These are phyloP conservation scores for Protea cynaroides DNA, from an alignment of 164 flowering plant species.

Conservation along the genomic window DNA sequence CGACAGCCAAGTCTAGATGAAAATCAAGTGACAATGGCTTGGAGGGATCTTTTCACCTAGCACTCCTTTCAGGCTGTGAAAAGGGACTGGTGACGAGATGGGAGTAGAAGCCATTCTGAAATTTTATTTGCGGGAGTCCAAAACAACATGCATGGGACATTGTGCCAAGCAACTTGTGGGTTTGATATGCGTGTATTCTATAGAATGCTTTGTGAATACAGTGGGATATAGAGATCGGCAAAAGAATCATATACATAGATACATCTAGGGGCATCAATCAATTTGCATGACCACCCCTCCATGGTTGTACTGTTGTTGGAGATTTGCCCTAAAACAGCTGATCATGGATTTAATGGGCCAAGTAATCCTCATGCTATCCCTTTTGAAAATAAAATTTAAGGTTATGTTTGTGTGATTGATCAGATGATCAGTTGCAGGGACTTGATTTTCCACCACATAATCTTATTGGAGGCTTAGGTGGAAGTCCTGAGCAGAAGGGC, in stretches of 20 bases:
- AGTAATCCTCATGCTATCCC: too few relatives aligned
- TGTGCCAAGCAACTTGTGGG: constrained; percentile 5
- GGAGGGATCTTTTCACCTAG: neutral
- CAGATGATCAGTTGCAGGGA: too few relatives aligned
- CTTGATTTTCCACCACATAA: too few relatives aligned
- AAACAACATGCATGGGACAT: neutral
- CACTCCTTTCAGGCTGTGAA: neutral
- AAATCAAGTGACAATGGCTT: neutral
- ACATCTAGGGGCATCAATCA: too few relatives aligned
- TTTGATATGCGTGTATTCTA: constrained; percentile 12
- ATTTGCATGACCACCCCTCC: too few relatives aligned
- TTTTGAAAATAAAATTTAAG: too few relatives aligned
- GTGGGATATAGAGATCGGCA: constrained; percentile 10
- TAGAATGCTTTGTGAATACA: constrained; percentile 24
- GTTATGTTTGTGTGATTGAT: too few relatives aligned
- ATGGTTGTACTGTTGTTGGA: too few relatives aligned
- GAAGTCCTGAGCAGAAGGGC: too few relatives aligned
- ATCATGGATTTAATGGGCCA: too few relatives aligned
- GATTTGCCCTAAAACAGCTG: too few relatives aligned
- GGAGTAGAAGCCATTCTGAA: neutral
- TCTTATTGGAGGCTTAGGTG: too few relatives aligned
- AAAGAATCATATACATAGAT: constrained; percentile 7
- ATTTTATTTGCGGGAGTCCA: neutral
- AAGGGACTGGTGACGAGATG: neutral
- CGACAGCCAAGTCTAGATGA: neutral